Conservation (phyloP, 805 yeast genomes). For the Wickerhamomyces ciferrii region DNA sequence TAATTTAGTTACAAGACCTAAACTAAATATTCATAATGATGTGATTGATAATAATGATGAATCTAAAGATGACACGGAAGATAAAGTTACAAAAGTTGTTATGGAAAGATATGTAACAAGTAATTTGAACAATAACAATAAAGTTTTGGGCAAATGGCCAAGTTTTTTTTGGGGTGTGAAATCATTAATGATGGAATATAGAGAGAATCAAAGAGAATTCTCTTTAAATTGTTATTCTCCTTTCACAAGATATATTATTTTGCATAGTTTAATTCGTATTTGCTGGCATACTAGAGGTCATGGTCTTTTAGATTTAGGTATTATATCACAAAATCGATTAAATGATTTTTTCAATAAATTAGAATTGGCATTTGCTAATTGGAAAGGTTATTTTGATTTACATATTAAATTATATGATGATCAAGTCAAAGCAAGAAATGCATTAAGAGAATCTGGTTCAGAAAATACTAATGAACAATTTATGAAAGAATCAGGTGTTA, state of each 20-base stretch:
- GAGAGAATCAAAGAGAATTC: constrained; percentile 26
- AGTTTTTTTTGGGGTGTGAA: constrained; percentile 28
- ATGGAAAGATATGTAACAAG: neutral
- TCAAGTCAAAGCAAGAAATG: neutral
- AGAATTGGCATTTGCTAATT: neutral
- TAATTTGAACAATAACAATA: constrained; percentile 11
- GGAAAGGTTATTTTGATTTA: neutral
- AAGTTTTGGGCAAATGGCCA: constrained; percentile 29
- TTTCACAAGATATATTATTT: constrained; percentile 27
- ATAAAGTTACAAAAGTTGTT: neutral
- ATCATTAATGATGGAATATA: constrained; percentile 26
- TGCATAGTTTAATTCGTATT: constrained; percentile 22
- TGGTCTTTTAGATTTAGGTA: neutral
- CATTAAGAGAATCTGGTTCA: neutral
- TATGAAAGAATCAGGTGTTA: neutral
- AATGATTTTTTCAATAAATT: neutral
- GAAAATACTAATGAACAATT: neutral
- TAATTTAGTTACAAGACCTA: constrained; percentile 9
- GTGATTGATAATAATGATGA: neutral
- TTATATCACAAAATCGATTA: neutral
- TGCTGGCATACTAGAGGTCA: constrained; percentile 1
- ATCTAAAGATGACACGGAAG: neutral
- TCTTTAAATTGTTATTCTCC: constrained; percentile 28
- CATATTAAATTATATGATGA: neutral
- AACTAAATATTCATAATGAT: neutral